Base-by-base conservation (phyloP, 257 asterid genomes). In the Primulina eburnea region DNA sequence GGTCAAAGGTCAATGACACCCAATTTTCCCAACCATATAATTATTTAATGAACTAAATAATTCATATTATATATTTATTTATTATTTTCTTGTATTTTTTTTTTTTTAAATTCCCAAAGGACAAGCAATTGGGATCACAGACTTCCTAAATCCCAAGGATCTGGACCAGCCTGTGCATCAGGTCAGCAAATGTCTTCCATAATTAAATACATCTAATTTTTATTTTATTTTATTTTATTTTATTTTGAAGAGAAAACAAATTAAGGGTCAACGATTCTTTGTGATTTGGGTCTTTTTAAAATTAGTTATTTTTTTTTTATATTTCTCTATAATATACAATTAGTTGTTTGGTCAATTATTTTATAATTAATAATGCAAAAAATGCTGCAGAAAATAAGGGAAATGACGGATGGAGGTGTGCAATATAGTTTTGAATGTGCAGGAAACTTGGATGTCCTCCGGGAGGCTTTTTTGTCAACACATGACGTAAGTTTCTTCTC, bases 351-450 rank as follows among this genome's bases (percentile, higher is more conserved):
- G 16, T 38, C 50, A 38, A 11, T 3, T n/a, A 57, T 34, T 33
- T 0, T 40, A 20, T 17, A 8, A 20, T 4, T 7, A 6, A 50
- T 65, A 10, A n/a, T 33, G n/a, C 7, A 52, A 26, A 18, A 12
- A 24, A 64, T 11, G 58, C 6, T 62, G 83, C 85, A 92, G 98
- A 86, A 84, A 85, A 87, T 93, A 35, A 80, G 87, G 70, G 97
- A 90, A 82, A 73, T 93, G 84, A 83, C 88, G 2, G 82, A 66
- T 5, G 97, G 98, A 35, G 99, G 99, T 2, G 99, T 90, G 37
- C 77, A 93, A 56, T 93, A 89, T 73, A 87, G 99, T 84, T 93
- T 93, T 61, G 97, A 93, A 65, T 84, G 92, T 76, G 89, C 89
- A 11, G 99, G 97, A 69, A 89, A 89, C 69, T 40, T 90, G 78